Base-by-base conservation (phyloP, 2,329 filamentous ascomycete genomes). In the Phoma sp. region DNA sequence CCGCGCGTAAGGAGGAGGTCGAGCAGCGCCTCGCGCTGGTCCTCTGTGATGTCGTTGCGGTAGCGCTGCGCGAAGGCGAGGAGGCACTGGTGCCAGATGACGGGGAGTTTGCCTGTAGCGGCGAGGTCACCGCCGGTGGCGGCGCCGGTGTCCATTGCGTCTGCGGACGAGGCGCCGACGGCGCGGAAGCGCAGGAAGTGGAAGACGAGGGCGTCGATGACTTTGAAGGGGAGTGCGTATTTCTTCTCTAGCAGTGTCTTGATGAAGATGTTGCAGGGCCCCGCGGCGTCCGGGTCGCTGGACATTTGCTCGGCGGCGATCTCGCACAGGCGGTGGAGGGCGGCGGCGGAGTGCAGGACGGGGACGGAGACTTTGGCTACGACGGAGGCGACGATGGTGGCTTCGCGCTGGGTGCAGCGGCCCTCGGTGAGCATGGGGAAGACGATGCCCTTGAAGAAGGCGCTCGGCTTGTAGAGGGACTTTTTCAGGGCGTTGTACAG, bases 401-500 rank as follows among this genome's bases (percentile, higher is more conserved):
- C 95, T 77, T 99, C 95, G 45, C 93, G 87, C 45, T 98, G 79
- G 0, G 93, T 96, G 78, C 93, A 97, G n/a, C 88, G 92, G 25
- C 92, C 91, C 45, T 88, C 90, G 8, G 85, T 85, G 9, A 96
- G 88, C 17, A 99, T 84, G 0, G 95, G 95, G 72, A 98, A 98
- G 15, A 99, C 82, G 65, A 99, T 87, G 4, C 93, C 95, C 76
- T 97, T 96, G 84, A 99, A 99, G 78, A 96, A 99, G 17, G 93
- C 92, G 0, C 91, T 89, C 6, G 95, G 95, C 75, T 96, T 96
- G 81, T 96, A 97, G 13, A 97, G 83, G 7, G 86, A 87, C 74
- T 96, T 96, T 78, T 97, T 97, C 53, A 99, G 81, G 0, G 92
- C 86, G 68, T 96, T 94, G 84, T 97, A 99, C 7, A 98, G 82